phyloP scores from a whole-genome alignment of 345 rosid genomes.

The Isatis tinctoria region DNA sequence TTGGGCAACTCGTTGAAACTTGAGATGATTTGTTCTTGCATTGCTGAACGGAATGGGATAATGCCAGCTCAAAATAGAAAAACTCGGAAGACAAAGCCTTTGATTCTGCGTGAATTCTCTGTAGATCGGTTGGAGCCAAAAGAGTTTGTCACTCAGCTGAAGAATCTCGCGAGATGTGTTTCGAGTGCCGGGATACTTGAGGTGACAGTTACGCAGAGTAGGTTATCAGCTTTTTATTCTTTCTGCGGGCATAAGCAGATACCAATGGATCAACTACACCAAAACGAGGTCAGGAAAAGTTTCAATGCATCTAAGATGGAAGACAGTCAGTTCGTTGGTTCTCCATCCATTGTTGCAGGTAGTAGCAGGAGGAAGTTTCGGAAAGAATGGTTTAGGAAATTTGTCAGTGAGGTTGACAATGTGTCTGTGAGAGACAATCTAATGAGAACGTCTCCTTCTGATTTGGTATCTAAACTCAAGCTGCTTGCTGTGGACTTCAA shows the following conservation, averaged over 20 bases:
- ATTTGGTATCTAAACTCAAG: slow-evolving; percentile 56
- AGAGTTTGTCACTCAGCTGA: slow-evolving; percentile 50
- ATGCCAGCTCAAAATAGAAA: not conserved
- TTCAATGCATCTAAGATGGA: slow-evolving; percentile 27
- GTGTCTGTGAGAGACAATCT: slow-evolving; percentile 41
- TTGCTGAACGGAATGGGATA: slow-evolving; percentile 24
- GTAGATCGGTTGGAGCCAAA: slow-evolving; percentile 43
- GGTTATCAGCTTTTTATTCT: slow-evolving; percentile 53
- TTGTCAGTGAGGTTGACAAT: slow-evolving; percentile 39
- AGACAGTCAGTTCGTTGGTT: slow-evolving; percentile 42
- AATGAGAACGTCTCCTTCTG: slow-evolving; percentile 40
- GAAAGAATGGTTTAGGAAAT: slow-evolving; percentile 50
- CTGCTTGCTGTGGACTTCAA: slow-evolving; percentile 49
- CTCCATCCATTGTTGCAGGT: slow-evolving; percentile 46
- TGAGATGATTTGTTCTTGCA: slow-evolving; percentile 59
- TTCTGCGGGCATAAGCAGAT: slow-evolving; percentile 51
- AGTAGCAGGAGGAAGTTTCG: slow-evolving; percentile 51
- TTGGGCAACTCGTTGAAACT: slow-evolving; percentile 47
- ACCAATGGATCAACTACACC: slow-evolving; percentile 44
- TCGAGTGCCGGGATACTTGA: slow-evolving; percentile 47
- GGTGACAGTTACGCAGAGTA: slow-evolving; percentile 38
- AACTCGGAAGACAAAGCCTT: slow-evolving; percentile 32
- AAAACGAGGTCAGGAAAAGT: slow-evolving; percentile 27
- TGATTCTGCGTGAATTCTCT: slow-evolving; percentile 35
- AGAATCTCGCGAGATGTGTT: slow-evolving; percentile 43